Base-by-base conservation (phyloP, 2,329 filamentous ascomycete species). In the Blastomyces emzantsi region DNA sequence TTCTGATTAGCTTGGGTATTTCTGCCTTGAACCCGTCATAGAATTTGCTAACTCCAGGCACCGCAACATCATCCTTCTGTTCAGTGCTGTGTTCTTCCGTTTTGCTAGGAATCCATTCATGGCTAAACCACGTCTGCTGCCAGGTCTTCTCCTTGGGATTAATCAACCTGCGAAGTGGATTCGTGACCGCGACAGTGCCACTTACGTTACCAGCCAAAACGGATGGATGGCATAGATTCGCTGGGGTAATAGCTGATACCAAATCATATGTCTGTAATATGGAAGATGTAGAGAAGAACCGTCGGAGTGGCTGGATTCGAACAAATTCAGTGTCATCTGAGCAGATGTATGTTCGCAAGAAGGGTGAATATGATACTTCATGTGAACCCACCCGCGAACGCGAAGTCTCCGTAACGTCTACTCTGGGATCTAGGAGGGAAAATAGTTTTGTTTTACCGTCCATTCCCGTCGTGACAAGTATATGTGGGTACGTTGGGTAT, bases 61-160 rank as follows among this genome's bases (percentile, higher is more conserved):
- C 70, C 33, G 60, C 64, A 13, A 28, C 41, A 41, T 45, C 47
- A 22, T 30, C 39, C 51, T 62, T 30, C 45, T 62, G 39, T 63
- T 54, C 36, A 43, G 17, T 17, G 15, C 61, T 55, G 41, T 55
- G 39, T 39, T 67, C 64, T 9, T 61, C 61, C 7, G 71, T 67
- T 11, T 71, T 65, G 5, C 69, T 70, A 0, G 67, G 73, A 5
- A 71, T 70, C 82, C 83, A 87, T 63, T 85, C 82, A 67, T 86
- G 83, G 30, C 75, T 71, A 67, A 86, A 86, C 81, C 84, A 85
- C 7, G 74, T 79, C 66, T 84, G 82, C 64, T 83, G 78, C 75
- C 78, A 84, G 13, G 80, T 78, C 9, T 76, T 74, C 11, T 78
- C 77, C 66, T 83, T 85, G 17, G 76, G 72, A 63, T 81, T 80